Conservation (phyloP, 1,284 basidiomycete species). For the Leccinum holopus region DNA sequence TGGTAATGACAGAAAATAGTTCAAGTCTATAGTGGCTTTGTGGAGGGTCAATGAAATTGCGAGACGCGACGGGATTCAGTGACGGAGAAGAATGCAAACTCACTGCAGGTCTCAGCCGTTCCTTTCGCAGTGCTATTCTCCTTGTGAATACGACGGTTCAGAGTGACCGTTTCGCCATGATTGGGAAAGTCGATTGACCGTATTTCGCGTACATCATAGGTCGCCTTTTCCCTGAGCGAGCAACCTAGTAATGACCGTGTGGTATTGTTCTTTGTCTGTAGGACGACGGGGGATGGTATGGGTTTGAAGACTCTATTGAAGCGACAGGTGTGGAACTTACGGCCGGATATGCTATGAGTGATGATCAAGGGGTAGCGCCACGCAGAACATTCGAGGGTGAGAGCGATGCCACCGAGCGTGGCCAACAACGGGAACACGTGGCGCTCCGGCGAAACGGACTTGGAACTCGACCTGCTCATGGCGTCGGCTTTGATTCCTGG, state of each 20-base stretch:
- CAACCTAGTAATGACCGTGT: slow-evolving; percentile 41
- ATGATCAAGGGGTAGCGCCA: slow-evolving; percentile 28
- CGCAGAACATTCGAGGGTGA: slow-evolving; percentile 23
- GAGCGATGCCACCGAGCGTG: slow-evolving; percentile 16
- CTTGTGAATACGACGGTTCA: slow-evolving; percentile 41
- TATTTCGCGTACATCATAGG: slow-evolving; percentile 44
- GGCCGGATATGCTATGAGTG: slow-evolving; percentile 30
- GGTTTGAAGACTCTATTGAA: not conserved
- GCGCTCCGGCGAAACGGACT: slow-evolving; percentile 18
- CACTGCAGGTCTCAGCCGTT: slow-evolving; percentile 23
- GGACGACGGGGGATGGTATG: not conserved
- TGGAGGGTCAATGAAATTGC: not conserved
- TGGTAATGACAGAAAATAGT: slow-evolving; percentile 25
- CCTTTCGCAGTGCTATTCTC: not conserved
- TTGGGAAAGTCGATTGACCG: slow-evolving; percentile 55
- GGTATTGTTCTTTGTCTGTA: slow-evolving; percentile 56
- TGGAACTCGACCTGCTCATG: not conserved
- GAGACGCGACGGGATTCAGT: not conserved
- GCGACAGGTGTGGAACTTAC: slow-evolving; percentile 15
- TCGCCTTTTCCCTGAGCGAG: slow-evolving; percentile 34
- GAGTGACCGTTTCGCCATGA: slow-evolving; percentile 50
- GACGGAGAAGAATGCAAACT: slow-evolving; percentile 6
- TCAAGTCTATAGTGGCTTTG: slow-evolving; percentile 26
- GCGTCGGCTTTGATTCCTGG: too few species aligned
- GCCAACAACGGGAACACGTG: slow-evolving; percentile 19